Evolutionary conservation across 257 asterid genomes (phyloP).

Genomic region (Solanum bulbocastanum): DNA sequence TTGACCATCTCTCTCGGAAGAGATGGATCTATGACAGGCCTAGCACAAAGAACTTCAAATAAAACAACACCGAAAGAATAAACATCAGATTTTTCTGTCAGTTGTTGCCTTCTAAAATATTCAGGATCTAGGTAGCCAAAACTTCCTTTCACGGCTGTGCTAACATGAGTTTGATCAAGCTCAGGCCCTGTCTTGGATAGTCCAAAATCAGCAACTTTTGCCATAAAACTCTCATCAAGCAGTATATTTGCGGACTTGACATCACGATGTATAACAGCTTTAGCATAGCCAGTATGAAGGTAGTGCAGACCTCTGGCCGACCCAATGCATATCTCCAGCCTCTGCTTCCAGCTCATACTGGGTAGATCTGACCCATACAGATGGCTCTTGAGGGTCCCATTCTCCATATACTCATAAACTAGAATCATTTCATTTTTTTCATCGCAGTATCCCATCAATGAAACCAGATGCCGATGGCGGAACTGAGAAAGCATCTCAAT

Average conservation of each 20-base stretch:
- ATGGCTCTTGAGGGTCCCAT: conserved; percentile 70
- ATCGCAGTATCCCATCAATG: conserved; percentile 72
- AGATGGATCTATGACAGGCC: conserved; percentile 79
- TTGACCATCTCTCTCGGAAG: conserved; percentile 78
- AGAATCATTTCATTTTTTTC: conserved; percentile 78
- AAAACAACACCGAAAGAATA: conserved; percentile 73
- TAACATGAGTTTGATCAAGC: conserved; percentile 78
- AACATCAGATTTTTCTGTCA: conserved; percentile 74
- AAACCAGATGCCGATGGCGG: conserved; percentile 77
- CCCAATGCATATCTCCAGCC: conserved; percentile 82
- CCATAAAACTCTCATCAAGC: conserved; percentile 73
- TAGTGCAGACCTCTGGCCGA: conserved; percentile 75
- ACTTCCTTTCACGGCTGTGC: conserved; percentile 82
- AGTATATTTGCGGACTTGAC: conserved; percentile 80
- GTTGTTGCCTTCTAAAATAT: conserved; percentile 72
- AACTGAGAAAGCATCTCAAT: conserved; percentile 84
- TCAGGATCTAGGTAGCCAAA: conserved; percentile 81
- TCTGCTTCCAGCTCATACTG: conserved; percentile 62
- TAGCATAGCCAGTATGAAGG: conserved; percentile 70
- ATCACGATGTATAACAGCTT: conserved; percentile 72
- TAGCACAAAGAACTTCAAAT: conserved; percentile 64
- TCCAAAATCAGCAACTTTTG: conserved; percentile 82
- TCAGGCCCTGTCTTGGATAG: conserved; percentile 79
- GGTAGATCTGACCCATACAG: conserved; percentile 50
- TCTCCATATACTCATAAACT: conserved; percentile 73